These are phyloP conservation scores for Porogramme epimiltina DNA, from an alignment of 1,284 basidiomycete genomes.

Conservation along the genomic window DNA sequence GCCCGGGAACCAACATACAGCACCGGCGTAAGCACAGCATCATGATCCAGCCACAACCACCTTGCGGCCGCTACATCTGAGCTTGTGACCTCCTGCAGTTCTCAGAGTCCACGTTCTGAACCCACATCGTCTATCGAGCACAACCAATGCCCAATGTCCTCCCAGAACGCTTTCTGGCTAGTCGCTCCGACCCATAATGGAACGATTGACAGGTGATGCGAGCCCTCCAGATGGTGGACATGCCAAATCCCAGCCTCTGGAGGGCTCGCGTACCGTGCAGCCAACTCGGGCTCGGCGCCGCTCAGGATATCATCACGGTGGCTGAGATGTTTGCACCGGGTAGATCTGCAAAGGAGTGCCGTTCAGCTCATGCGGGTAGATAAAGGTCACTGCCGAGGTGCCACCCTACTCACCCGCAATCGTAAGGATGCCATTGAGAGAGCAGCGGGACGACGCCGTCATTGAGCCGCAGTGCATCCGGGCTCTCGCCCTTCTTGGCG, in stretches of 20 bases:
- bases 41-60: no score
- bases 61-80: no score
- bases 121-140: slow-evolving; percentile 10
- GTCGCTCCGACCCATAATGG: slow-evolving; percentile 40
- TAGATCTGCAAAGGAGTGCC: no score
- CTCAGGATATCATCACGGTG: slow-evolving; percentile 8
- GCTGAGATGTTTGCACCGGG: slow-evolving; percentile 26
- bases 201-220: slow-evolving; percentile 44
- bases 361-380: no score
- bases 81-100: no score
- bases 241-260: slow-evolving; percentile 45
- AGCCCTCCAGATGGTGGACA: slow-evolving; percentile 38
- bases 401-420: slow-evolving; percentile 44
- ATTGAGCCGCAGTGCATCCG: slow-evolving; percentile 34
- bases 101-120: neutral
- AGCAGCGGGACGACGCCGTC: slow-evolving; percentile 55
- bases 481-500: slow-evolving; percentile 3
- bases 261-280: slow-evolving; percentile 2
- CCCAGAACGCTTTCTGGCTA: slow-evolving; percentile 43
- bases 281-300: slow-evolving; percentile 2
- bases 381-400: no score
- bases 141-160: slow-evolving; percentile 41
- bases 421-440: slow-evolving; percentile 54
- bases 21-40: no score
- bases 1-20: no score